These are phyloP conservation scores for Coffea canephora DNA, from an alignment of 257 asterid genomes.

Conservation along the genomic window DNA sequence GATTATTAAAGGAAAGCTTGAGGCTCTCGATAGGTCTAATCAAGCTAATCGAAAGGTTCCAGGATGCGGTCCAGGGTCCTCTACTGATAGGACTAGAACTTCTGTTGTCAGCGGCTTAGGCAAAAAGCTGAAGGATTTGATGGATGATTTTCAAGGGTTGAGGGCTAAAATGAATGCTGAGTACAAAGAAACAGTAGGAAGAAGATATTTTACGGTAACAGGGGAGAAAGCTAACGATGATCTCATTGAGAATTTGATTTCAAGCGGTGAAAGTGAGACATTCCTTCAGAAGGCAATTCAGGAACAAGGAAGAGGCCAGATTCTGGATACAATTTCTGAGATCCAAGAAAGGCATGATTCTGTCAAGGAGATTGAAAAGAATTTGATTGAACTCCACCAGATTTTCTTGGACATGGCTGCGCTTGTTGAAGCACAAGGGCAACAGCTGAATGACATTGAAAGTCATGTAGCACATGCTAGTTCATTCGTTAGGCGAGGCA, in stretches of 20 bases:
- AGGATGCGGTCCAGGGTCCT: slow-evolving; percentile 48
- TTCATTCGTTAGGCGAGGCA: slow-evolving; percentile 40
- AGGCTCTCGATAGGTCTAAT: slow-evolving; percentile 41
- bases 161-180: slow-evolving; percentile 39
- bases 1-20: slow-evolving; percentile 39
- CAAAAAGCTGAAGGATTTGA: slow-evolving; percentile 35
- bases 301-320: slow-evolving; percentile 47
- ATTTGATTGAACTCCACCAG: slow-evolving; percentile 40
- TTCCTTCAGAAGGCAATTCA: slow-evolving; percentile 49
- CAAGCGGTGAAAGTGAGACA: slow-evolving; percentile 47
- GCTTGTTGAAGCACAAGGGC: slow-evolving; percentile 46
- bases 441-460: slow-evolving; percentile 41
- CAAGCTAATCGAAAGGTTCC: slow-evolving; percentile 32
- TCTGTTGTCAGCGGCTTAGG: slow-evolving; percentile 49
- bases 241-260: slow-evolving; percentile 38
- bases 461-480: slow-evolving; percentile 46
- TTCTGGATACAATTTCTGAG: slow-evolving; percentile 41
- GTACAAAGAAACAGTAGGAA: slow-evolving; percentile 42
- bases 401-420: slow-evolving; percentile 49
- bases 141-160: slow-evolving; percentile 42
- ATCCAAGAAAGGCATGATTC: slow-evolving; percentile 48
- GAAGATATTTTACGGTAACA: slow-evolving; percentile 42
- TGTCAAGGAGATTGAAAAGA: slow-evolving; percentile 44
- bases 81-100: slow-evolving; percentile 44
- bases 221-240: slow-evolving; percentile 39